A percentile compares a stretch with the other conserved stretches of the same genome.
These are phyloP conservation scores for Calocybe gangraenosa DNA, from an alignment of 768 basidiomycete genomes.

Conservation along the genomic window DNA sequence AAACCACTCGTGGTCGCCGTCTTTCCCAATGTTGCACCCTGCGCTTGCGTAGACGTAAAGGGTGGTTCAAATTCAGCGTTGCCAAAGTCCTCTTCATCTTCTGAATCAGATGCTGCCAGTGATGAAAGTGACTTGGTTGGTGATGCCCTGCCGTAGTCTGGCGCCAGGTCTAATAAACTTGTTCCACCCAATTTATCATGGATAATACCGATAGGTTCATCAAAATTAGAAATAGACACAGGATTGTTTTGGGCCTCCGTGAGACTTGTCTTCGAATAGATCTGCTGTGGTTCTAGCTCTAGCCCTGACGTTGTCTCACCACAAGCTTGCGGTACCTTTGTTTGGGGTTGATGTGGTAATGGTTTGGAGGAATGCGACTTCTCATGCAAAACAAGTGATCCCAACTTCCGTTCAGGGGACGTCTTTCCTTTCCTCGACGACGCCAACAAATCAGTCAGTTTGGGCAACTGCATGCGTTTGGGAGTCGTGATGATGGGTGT, in stretches of 20 bases:
- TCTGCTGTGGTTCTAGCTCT: background rate
- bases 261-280: background rate
- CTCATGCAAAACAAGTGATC: background rate
- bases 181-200: too few species aligned
- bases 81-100: constrained; percentile 17
- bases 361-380: background rate
- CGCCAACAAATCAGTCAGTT: constrained; percentile 40
- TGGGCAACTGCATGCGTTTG: constrained; percentile 27
- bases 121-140: constrained; percentile 32
- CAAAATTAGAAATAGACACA: too few species aligned
- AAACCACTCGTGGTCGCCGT: constrained; percentile 19
- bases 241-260: too few species aligned
- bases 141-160: constrained; percentile 19
- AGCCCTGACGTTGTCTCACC: too few species aligned
- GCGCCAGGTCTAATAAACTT: background rate
- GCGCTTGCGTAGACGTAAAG: constrained; percentile 30
- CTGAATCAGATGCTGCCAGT: constrained; percentile 28
- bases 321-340: background rate
- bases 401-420: constrained; percentile 18
- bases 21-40: constrained; percentile 4
- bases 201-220: too few species aligned
- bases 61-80: constrained; percentile 24
- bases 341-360: background rate
- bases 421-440: constrained; percentile 33
- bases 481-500: constrained; percentile 20